phyloP scores from a whole-genome alignment of 495 filamentous ascomycete species.

The Podospora conica region DNA sequence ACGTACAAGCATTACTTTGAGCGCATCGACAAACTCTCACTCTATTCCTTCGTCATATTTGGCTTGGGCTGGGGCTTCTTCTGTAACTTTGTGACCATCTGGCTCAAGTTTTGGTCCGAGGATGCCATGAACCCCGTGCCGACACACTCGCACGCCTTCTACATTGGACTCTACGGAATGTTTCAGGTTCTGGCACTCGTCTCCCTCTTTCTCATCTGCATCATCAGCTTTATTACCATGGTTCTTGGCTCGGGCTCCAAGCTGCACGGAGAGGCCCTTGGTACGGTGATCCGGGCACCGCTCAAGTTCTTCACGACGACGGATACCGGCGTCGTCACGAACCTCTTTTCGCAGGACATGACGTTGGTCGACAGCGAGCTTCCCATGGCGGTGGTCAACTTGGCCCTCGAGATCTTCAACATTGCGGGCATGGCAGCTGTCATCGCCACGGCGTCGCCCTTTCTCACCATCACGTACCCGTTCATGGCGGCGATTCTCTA shows the following conservation, averaged over 20 bases:
- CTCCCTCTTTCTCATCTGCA: constrained; percentile 10
- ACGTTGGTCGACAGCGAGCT: constrained; percentile 23
- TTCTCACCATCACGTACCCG: constrained; percentile 25
- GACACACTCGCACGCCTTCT: constrained; percentile 18
- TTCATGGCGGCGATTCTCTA: constrained; percentile 33
- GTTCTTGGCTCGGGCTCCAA: constrained; percentile 13
- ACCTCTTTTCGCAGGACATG: constrained; percentile 38
- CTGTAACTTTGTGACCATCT: constrained; percentile 20
- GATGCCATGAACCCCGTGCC: constrained; percentile 12
- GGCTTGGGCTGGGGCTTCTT: constrained; percentile 16
- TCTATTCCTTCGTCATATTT: constrained; percentile 1
- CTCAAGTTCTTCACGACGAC: constrained; percentile 22
- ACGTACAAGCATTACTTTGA: constrained; percentile 23
- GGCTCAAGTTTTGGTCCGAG: constrained; percentile 25
- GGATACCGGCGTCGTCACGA: constrained; percentile 25
- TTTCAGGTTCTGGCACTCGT: constrained; percentile 17
- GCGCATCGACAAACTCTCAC: constrained; percentile 7
- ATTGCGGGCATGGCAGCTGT: constrained; percentile 24
- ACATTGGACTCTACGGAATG: constrained; percentile 20
- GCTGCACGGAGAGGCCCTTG: constrained; percentile 17
- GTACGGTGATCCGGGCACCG: constrained; percentile 22
- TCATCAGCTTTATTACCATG: constrained; percentile 15
- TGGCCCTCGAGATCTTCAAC: constrained; percentile 1
- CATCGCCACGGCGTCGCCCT: constrained; percentile 25
- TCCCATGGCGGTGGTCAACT: constrained; percentile 18